Evolutionary conservation across 2,329 filamentous ascomycete species (phyloP).

Genomic region (Ophiocordyceps camponoti-leonardi): DNA sequence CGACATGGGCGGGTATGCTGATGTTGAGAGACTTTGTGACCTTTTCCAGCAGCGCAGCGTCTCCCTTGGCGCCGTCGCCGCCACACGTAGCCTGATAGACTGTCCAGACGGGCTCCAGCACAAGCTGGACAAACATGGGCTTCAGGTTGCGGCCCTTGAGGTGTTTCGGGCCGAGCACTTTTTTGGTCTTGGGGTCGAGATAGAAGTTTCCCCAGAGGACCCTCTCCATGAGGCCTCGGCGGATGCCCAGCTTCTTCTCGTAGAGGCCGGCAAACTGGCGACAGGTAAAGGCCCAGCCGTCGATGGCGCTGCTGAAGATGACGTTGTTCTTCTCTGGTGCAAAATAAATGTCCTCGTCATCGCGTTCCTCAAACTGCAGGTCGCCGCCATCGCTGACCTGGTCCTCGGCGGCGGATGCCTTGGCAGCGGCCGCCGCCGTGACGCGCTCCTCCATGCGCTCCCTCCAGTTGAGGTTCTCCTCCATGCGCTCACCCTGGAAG

Average conservation of each 20-base stretch:
- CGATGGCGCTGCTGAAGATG: slow-evolving; percentile 93
- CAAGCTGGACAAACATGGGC: slow-evolving; percentile 93
- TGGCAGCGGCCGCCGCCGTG: slow-evolving; percentile 50
- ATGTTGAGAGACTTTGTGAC: slow-evolving; percentile 85
- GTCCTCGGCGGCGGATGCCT: slow-evolving; percentile 29
- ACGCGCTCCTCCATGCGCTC: slow-evolving; percentile 80
- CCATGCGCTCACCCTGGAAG: slow-evolving; percentile 96
- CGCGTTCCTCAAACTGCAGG: slow-evolving; percentile 67
- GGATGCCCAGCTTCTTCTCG: slow-evolving; percentile 94
- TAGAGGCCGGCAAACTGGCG: slow-evolving; percentile 87
- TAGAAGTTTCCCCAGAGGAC: slow-evolving; percentile 96
- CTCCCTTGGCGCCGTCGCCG: slow-evolving; percentile 66
- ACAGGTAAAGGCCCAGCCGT: slow-evolving; percentile 98
- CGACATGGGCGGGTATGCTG: slow-evolving; percentile 66
- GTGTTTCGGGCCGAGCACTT: slow-evolving; percentile 79
- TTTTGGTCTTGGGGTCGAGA: slow-evolving; percentile 90
- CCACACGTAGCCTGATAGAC: slow-evolving; percentile 84
- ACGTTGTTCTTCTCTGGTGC: slow-evolving; percentile 97
- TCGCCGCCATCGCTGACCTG: slow-evolving; percentile 38
- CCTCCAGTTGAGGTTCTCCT: slow-evolving; percentile 91
- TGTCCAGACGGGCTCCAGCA: slow-evolving; percentile 91
- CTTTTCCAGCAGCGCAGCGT: slow-evolving; percentile 71
- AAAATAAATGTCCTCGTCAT: slow-evolving; percentile 96
- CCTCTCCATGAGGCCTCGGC: slow-evolving; percentile 72
- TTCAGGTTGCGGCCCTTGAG: slow-evolving; percentile 82